Evolutionary conservation across 116 monocot species (phyloP).

Genomic region (Zostera marina): DNA sequence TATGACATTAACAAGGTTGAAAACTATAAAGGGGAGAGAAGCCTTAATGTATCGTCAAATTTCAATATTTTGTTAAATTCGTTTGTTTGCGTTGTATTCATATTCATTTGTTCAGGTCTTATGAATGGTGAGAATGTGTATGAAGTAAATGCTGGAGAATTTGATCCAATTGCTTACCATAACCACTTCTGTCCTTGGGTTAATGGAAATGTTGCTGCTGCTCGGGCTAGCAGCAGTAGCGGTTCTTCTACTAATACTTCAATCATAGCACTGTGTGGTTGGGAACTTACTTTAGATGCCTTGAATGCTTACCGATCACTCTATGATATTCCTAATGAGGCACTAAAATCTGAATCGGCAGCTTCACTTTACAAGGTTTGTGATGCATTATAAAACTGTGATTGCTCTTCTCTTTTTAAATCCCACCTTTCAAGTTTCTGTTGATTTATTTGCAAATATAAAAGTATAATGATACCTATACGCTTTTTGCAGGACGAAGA

Average conservation of each 20-base stretch:
- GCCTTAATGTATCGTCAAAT: not conserved
- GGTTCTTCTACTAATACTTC: conserved; percentile 27
- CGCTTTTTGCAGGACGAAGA: conserved; percentile 17
- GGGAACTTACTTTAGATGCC: conserved; percentile 90
- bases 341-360: conserved; percentile 78
- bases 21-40: too few relatives aligned
- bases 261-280: conserved; percentile 42
- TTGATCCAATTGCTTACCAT: conserved; percentile 44
- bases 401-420: not conserved
- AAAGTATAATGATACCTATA: too few relatives aligned
- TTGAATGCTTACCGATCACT: conserved; percentile 56
- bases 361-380: conserved; percentile 82
- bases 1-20: too few relatives aligned
- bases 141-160: conserved; percentile 25
- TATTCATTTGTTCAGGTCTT: conserved; percentile 1
- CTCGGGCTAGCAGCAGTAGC: conserved; percentile 36
- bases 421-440: not conserved
- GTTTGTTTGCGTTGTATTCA: not conserved
- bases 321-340: conserved; percentile 54
- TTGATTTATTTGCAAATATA: too few relatives aligned
- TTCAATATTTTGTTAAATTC: not conserved
- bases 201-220: conserved; percentile 83
- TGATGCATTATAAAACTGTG: not conserved
- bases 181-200: conserved; percentile 83
- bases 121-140: conserved; percentile 37